Conservation (phyloP, 345 rosid species). For the Excoecaria agallocha region DNA sequence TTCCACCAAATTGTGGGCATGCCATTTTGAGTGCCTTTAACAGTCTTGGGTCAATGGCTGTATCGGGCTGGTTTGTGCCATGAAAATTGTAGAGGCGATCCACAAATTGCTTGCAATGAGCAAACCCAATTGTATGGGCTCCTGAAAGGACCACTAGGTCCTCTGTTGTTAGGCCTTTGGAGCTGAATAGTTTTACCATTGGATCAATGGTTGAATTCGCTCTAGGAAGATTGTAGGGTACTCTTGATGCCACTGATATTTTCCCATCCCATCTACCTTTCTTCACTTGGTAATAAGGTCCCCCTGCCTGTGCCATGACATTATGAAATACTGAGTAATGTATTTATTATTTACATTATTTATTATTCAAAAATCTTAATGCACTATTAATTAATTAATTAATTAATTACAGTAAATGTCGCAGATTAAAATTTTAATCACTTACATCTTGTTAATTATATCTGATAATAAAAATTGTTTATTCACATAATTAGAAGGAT, state of each 20-base stretch:
- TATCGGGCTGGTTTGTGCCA: slow-evolving; percentile 61
- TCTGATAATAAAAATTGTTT: no score
- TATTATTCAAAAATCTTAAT: no score
- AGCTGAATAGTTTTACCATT: slow-evolving; percentile 56
- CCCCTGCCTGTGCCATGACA: slow-evolving; percentile 54
- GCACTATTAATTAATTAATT: no score
- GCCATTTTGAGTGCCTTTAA: slow-evolving; percentile 68
- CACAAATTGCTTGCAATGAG: slow-evolving; percentile 63
- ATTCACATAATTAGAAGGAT: no score
- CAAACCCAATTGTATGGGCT: slow-evolving; percentile 82
- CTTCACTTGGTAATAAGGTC: slow-evolving; percentile 77
- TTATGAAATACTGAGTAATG: no score
- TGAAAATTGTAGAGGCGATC: slow-evolving; percentile 54
- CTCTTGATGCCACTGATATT: slow-evolving; percentile 59
- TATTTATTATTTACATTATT: no score
- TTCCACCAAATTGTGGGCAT: slow-evolving; percentile 58
- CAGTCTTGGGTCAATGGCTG: slow-evolving; percentile 53
- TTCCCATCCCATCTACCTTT: slow-evolving; percentile 82
- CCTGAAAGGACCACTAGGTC: slow-evolving; percentile 81
- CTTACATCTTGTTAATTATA: no score
- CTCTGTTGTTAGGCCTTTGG: slow-evolving; percentile 59
- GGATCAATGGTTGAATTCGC: slow-evolving; percentile 73
- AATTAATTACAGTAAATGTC: no score
- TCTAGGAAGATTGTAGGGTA: slow-evolving; percentile 47
- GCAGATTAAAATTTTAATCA: no score